These are phyloP conservation scores for Chaetomiaceae sp. DNA, from an alignment of 2,329 filamentous ascomycete species.

Conservation along the genomic window DNA sequence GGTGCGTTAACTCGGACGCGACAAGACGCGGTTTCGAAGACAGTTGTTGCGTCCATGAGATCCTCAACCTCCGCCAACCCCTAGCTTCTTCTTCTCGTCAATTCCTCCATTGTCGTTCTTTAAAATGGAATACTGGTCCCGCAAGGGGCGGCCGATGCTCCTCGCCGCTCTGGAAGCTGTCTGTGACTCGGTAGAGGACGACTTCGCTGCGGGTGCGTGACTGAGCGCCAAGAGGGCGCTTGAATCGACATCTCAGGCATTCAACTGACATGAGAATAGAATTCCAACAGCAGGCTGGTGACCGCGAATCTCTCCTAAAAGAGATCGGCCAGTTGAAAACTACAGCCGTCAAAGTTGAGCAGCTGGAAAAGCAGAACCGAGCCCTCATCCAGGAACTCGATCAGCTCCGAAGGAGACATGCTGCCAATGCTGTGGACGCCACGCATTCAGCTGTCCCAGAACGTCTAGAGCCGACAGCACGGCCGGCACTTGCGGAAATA, in stretches of 20 bases:
- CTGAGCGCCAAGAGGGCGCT: too few relatives aligned
- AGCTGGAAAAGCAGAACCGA: constrained; percentile 40
- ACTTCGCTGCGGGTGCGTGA: constrained; percentile 19
- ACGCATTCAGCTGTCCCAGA: too few relatives aligned
- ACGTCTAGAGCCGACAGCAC: not conserved
- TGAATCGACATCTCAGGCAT: too few relatives aligned
- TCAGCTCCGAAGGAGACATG: constrained; percentile 24
- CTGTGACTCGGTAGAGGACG: constrained; percentile 20
- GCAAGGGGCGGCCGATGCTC: constrained; percentile 18
- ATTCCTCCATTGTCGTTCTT: too few relatives aligned
- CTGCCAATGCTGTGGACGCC: too few relatives aligned
- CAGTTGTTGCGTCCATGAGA: too few relatives aligned
- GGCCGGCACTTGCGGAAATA: constrained; percentile 16
- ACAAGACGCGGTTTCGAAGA: not conserved
- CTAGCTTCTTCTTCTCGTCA: too few relatives aligned
- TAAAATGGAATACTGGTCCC: constrained; percentile 20
- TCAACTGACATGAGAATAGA: constrained; percentile 20
- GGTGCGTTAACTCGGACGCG: too few relatives aligned
- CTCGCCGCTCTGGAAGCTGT: constrained; percentile 22
- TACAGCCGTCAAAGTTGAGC: constrained; percentile 31
- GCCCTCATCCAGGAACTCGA: constrained; percentile 36
- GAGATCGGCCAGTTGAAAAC: constrained; percentile 35
- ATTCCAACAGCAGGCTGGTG: constrained; percentile 22
- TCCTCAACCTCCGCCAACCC: too few relatives aligned
- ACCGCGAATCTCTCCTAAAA: constrained; percentile 26